Evolutionary conservation across 2,329 filamentous ascomycete genomes (phyloP).

Genomic region (Aspergillus oerlinghausenensis): DNA sequence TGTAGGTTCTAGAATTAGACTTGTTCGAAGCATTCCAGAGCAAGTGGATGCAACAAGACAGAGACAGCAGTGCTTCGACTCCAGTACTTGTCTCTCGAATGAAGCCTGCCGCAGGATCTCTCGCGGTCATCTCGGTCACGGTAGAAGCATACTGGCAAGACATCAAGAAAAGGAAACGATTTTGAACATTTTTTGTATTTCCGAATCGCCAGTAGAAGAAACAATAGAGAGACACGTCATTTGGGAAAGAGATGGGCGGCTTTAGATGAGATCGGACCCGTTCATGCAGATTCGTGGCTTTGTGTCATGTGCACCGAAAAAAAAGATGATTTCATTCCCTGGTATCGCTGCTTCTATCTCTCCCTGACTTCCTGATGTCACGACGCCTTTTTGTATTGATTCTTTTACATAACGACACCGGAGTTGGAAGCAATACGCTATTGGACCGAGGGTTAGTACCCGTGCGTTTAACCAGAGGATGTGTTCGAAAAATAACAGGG

Average conservation of each 20-base stretch:
- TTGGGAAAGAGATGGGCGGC: slow-evolving; percentile 1
- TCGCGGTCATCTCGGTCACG: neutral
- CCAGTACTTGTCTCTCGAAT: neutral
- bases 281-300: slow-evolving; percentile 1
- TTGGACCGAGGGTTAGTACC: neutral
- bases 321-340: slow-evolving; percentile 2
- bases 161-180: neutral
- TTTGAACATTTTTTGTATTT: slow-evolving; percentile 7
- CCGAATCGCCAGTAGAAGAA: slow-evolving; percentile 4
- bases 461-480: neutral
- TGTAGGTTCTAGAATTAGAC: no score
- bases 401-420: slow-evolving; percentile 96
- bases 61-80: neutral
- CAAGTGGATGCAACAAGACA: neutral
- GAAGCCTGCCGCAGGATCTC: neutral
- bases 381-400: slow-evolving; percentile 8
- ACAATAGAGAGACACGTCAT: slow-evolving; percentile 1
- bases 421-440: slow-evolving; percentile 99
- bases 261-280: neutral
- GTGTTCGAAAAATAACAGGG: neutral
- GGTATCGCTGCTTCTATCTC: slow-evolving; percentile 12
- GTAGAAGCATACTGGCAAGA: neutral
- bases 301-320: slow-evolving; percentile 18
- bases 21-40: neutral
- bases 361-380: slow-evolving; percentile 10